Percentiles rank a stretch among this genome's conserved stretches.
Conservation (phyloP, 495 filamentous ascomycete species). For the Chaetomidium leptoderma region DNA sequence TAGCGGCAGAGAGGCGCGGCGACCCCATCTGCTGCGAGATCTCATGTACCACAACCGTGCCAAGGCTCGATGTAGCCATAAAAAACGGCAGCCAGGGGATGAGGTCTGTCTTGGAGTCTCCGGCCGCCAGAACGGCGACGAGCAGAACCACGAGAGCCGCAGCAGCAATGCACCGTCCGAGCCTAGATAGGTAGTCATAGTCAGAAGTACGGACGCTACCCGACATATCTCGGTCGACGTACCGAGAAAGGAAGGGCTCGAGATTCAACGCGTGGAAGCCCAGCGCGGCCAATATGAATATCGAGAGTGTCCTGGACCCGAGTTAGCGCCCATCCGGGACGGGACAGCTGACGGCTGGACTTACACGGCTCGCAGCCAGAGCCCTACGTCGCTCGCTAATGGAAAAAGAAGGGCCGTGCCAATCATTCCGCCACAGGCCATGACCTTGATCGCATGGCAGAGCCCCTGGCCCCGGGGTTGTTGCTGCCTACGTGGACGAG, state of each 20-base stretch:
- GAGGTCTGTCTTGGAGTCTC: slow-evolving; percentile 18
- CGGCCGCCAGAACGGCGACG: slow-evolving; percentile 17
- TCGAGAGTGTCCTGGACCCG: slow-evolving; percentile 23
- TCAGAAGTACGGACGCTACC: background rate
- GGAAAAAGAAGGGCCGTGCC: slow-evolving; percentile 33
- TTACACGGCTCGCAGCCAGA: slow-evolving; percentile 33
- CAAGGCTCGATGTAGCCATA: slow-evolving; percentile 18
- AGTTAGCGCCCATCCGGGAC: slow-evolving; percentile 13
- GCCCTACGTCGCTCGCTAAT: slow-evolving; percentile 21
- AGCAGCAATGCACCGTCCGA: slow-evolving; percentile 21
- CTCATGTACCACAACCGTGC: slow-evolving; percentile 19
- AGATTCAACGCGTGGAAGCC: slow-evolving; percentile 20
- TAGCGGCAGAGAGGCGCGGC: background rate
- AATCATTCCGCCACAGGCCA: slow-evolving; percentile 35
- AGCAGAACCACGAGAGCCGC: slow-evolving; percentile 21
- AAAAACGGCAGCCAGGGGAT: slow-evolving; percentile 30
- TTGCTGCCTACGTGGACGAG: background rate
- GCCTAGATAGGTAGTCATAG: slow-evolving; percentile 15
- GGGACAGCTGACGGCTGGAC: slow-evolving; percentile 7
- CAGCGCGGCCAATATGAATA: slow-evolving; percentile 26
- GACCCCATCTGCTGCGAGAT: background rate
- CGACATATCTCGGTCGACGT: background rate
- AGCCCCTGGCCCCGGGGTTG: background rate
- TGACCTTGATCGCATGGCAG: slow-evolving; percentile 22
- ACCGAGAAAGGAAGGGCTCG: slow-evolving; percentile 25